phyloP scores from a whole-genome alignment of 2,329 filamentous ascomycete species.

The Penicillium expansum region DNA sequence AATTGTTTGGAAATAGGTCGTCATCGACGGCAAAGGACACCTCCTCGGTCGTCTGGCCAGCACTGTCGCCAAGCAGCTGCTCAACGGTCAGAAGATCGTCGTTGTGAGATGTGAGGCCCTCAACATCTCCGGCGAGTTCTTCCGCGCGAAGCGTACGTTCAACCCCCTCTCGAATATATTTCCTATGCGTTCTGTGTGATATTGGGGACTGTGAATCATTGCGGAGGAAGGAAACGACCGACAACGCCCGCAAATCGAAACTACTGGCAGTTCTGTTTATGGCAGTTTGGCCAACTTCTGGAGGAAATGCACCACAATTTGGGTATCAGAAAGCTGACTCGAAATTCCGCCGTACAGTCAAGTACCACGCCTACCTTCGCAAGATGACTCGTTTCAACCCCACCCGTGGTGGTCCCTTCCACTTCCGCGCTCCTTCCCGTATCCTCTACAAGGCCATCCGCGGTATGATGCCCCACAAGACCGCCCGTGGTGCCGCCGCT shows the following conservation, averaged over 20 bases:
- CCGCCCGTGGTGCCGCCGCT: slow-evolving; percentile 90
- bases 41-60: slow-evolving; percentile 97
- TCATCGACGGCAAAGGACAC: slow-evolving; percentile 99
- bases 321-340: slow-evolving; percentile 46
- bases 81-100: slow-evolving; percentile 99
- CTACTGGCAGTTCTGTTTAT: neutral
- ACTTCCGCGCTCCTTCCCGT: slow-evolving; percentile 98
- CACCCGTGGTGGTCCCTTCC: slow-evolving; percentile 98
- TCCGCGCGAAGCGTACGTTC: slow-evolving; percentile 98
- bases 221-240: slow-evolving; percentile 5
- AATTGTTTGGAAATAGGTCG: slow-evolving; percentile 64
- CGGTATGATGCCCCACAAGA: slow-evolving; percentile 99
- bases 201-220: slow-evolving; percentile 1
- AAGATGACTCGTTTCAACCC: slow-evolving; percentile 99
- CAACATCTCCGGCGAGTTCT: slow-evolving; percentile 99
- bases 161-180: slow-evolving; percentile 26
- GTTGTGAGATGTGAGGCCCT: slow-evolving; percentile 97
- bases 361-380: slow-evolving; percentile 99
- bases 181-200: slow-evolving; percentile 15
- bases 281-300: neutral
- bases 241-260: slow-evolving; percentile 2
- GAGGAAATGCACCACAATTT: neutral
- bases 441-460: slow-evolving; percentile 99
- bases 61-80: slow-evolving; percentile 98
- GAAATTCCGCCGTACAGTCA: slow-evolving; percentile 64